Base-by-base conservation (phyloP, 2,329 filamentous ascomycete genomes). In the Ophiognomonia clavigignenti-juglandacearum region DNA sequence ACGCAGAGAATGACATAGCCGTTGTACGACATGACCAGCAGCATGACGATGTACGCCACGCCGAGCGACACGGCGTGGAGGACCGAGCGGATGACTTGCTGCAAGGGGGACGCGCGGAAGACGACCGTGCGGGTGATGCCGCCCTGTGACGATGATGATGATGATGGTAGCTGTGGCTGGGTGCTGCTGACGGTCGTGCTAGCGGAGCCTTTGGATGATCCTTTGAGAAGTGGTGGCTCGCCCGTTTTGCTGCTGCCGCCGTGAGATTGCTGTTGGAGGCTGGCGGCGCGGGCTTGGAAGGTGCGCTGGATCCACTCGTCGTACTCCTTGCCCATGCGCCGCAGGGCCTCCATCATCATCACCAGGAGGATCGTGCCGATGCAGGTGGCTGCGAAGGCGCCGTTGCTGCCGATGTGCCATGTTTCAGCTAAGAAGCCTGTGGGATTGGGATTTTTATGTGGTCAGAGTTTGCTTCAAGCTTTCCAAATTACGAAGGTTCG, bases 21-120 rank as follows among this genome's bases (percentile, higher is more conserved):
- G 35, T 72, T 72, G 51, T 69, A 72, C 35, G 66, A 68, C 69
- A 72, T 72, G 41, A 67, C 69, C 37, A 71, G 57, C 52, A 72
- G 50, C 69, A 72, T 72, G 45, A 72, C 52, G 13, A 72, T 62
- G 43, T 72, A 72, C 2, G 68, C 69, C 29, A 71, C 44, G 13
- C 67, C 69, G 43, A 72, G 70, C 4, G 67, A 61, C 19, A 59
- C 54, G 6, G 67, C 64, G 52, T 72, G 64, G 19, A 72, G 61
- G 9, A 68, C 39, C 13, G 68, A 59, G 7, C 68, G 60, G 19
- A 68, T 55, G 3, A 68, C 47, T 57, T 72, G 69, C 58, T 72
- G 67, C 46, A 68, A 44, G 2, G 65, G 65, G 18, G 63, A 62
- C 2, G 66, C 67, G 32, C 69, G 61, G 53, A 71, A 69, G 3